Evolutionary conservation across 139 green algal species (phyloP), one percentile per base, ranked within the genome.

Genomic region (Volvox africanus): DNA sequence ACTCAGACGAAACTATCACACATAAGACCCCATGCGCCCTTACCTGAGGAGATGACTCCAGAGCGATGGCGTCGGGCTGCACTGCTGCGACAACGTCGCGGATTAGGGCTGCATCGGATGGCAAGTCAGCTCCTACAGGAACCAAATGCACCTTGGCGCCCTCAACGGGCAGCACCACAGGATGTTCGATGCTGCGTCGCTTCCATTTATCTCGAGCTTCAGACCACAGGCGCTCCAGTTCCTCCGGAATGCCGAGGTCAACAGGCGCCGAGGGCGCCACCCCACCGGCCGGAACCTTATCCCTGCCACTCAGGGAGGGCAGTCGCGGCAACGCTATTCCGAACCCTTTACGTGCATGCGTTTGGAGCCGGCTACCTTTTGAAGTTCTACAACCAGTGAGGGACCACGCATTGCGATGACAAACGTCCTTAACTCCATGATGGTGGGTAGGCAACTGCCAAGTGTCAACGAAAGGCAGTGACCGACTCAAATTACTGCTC

Each of bases 21-120:
- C 5, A 55, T 55, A 55, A 55, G 44, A 9, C 71, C 24, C 26
- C 71, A 79, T 16, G 75, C 9, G 19, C 62, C 9, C 65, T 22
- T 62, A 30, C 84, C 69, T 89, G 84, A 18, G 84, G 84, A 30
- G 71, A 68, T 13, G 84, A 89, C 69, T 89, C 84, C n/a, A 89
- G 37, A 19, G 84, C 84, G 28, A 89, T 81, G 44, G 84, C 84
- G 28, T 89, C 84, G 0, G 84, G 84, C 84, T 19, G 69, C 84
- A 89, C 84, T 19, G 84, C 69, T 5, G 84, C 84, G 33, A 89
- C 84, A n/a, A 89, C 84, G 19, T 89, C 84, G 32, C 36, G 68
- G 28, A 89, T 89, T 1, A 89, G 84, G 11, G 37, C 69, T 0
- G 84, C 84, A 30, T 82, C 69, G 5, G 37, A 67, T 17, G 84